Base-by-base conservation (phyloP, 495 filamentous ascomycete species). In the Glonium stellatum region DNA sequence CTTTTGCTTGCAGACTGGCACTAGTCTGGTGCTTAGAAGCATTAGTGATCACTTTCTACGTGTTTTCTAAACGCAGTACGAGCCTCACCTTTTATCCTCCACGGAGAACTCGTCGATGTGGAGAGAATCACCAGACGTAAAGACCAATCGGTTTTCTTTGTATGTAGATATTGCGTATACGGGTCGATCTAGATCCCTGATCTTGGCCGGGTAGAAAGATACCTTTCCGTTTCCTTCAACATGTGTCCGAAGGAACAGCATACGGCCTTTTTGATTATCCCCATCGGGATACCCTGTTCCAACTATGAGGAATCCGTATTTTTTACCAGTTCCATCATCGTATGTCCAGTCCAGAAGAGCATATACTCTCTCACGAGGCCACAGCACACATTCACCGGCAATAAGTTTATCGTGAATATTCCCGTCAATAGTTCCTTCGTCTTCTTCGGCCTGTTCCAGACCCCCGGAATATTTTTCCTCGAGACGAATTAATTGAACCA, bases 31-130 rank as follows among this genome's bases (percentile, higher is more conserved):
- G n/a, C 19, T 69, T 51, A 56, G 21, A 27, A 15, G 25, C 1
- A 37, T 60, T 58, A 58, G 49, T 56, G 9, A 34, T 57, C 19
- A 18, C 6, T 15, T 21, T 5, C 15, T 37, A 5, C 23, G 4
- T 1, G 1, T 37, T 0, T n/a, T 2, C 4, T 13, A 11, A 39
- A 22, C 9, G 1, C 10, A 35, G 31, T 18, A 37, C 10, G 21
- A 55, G 23, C 8, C 44, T 58, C 13, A 54, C 57, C 71, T 35
- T 66, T 55, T 2, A 78, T 79, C 1, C 78, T 79, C 21, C 13
- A 31, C 15, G 5, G 37, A 42, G 53, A 55, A 55, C 13, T 37
- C 18, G 12, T 55, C 34, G 12, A 55, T 12, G 8, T 37, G 37
- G n/a, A 37, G 18, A 15, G 53, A 36, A 15, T 15, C 36, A 22